These are phyloP conservation scores for Fusarium kyushuense DNA, from an alignment of 2,329 filamentous ascomycete species.

Conservation along the genomic window DNA sequence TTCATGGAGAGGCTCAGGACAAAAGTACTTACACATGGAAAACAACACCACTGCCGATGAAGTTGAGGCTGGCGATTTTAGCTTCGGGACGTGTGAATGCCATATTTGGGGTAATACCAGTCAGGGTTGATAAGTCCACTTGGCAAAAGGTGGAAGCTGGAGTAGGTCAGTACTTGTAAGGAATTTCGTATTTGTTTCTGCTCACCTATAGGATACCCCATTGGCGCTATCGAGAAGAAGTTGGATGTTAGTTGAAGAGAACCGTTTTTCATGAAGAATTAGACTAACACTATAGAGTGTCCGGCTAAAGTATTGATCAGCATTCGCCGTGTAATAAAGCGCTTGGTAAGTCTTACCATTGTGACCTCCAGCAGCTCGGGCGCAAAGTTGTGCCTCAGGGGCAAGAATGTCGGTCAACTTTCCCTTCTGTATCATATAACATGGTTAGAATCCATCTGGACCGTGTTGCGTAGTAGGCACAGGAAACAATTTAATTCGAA, in stretches of 20 bases:
- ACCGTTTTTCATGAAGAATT: not conserved
- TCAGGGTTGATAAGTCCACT: slow-evolving; percentile 34
- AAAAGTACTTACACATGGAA: slow-evolving; percentile 19
- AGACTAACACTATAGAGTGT: slow-evolving; percentile 28
- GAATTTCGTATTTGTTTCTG: not conserved
- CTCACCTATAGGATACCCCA: slow-evolving; percentile 21
- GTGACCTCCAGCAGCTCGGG: slow-evolving; percentile 25
- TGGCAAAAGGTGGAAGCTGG: slow-evolving; percentile 31
- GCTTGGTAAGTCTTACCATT: slow-evolving; percentile 8
- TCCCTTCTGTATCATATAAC: slow-evolving; percentile 12
- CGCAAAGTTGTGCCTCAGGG: slow-evolving; percentile 27
- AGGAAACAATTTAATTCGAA: not conserved
- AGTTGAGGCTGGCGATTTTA: slow-evolving; percentile 13
- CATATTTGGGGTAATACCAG: not conserved
- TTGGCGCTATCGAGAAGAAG: slow-evolving; percentile 10
- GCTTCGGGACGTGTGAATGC: not conserved
- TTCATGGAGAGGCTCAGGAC: not conserved
- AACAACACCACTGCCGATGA: slow-evolving; percentile 17
- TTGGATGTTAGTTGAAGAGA: not conserved
- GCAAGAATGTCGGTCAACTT: slow-evolving; percentile 29
- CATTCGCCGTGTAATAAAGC: not conserved
- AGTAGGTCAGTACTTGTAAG: not conserved
- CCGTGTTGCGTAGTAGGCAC: not conserved
- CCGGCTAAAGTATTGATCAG: not conserved
- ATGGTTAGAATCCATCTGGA: slow-evolving; percentile 6